phyloP scores from a whole-genome alignment of 306 rosid species.

The Lathyrus oleraceus region DNA sequence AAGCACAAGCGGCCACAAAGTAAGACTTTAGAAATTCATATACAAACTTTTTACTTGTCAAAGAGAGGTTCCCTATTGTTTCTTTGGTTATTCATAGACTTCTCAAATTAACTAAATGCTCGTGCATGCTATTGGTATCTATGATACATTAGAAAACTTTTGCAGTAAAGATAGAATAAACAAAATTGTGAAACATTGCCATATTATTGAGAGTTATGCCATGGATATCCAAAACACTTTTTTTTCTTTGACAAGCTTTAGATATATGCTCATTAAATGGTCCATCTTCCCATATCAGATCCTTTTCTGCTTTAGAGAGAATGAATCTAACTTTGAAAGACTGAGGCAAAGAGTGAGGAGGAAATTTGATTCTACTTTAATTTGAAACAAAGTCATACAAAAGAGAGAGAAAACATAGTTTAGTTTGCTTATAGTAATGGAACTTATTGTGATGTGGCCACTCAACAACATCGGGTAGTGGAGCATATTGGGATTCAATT shows the following conservation, averaged over 20 bases:
- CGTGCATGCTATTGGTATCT: not conserved
- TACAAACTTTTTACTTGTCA: not conserved
- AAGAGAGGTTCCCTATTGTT: not conserved
- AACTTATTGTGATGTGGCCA: not conserved
- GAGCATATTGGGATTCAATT: not conserved
- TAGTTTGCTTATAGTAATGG: too few species aligned
- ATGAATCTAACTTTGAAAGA: too few species aligned
- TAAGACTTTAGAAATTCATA: too few species aligned
- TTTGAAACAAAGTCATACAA: too few species aligned
- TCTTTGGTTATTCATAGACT: too few species aligned
- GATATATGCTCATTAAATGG: conserved; percentile 16
- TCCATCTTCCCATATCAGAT: conserved; percentile 19
- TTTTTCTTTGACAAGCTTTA: conserved; percentile 18
- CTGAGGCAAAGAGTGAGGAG: too few species aligned
- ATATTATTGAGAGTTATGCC: conserved; percentile 39
- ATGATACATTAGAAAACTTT: conserved; percentile 1
- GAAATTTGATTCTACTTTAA: too few species aligned
- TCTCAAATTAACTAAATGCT: too few species aligned
- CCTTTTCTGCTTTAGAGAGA: not conserved
- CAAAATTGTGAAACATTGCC: conserved; percentile 23
- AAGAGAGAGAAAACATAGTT: too few species aligned
- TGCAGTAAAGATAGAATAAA: conserved; percentile 38
- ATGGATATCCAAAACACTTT: conserved; percentile 26
- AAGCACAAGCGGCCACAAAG: too few species aligned
- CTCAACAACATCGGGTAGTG: conserved; percentile 2